phyloP scores from a whole-genome alignment of 139 green algal genomes.

The Haematococcus lacustris region DNA sequence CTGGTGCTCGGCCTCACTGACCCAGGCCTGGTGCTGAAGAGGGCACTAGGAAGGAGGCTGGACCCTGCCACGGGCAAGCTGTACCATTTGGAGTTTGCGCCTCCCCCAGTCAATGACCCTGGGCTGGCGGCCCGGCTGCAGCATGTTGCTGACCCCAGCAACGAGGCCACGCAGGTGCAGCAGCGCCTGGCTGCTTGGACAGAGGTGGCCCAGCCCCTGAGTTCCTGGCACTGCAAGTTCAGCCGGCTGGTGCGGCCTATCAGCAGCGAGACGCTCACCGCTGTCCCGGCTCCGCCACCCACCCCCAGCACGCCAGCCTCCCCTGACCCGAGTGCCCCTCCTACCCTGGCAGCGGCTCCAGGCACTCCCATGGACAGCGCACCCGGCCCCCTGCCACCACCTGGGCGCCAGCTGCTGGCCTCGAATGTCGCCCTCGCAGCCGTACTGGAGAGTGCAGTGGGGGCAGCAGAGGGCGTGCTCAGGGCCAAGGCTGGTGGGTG shows the following conservation, averaged over 20 bases:
- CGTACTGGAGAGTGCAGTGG: slow-evolving; percentile 31
- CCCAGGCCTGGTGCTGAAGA: slow-evolving; percentile 24
- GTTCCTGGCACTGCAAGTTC: slow-evolving; percentile 55
- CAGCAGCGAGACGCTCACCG: too few relatives aligned
- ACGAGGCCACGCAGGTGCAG: slow-evolving; percentile 44
- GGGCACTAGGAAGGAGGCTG: slow-evolving; percentile 34
- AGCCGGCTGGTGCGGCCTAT: slow-evolving; percentile 38
- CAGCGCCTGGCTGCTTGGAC: slow-evolving; percentile 26
- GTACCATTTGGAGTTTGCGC: slow-evolving; percentile 71
- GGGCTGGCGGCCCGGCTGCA: slow-evolving; percentile 51
- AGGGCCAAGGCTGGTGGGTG: too few relatives aligned
- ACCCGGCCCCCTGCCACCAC: too few relatives aligned
- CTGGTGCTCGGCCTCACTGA: slow-evolving; percentile 37
- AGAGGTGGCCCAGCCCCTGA: slow-evolving; percentile 6
- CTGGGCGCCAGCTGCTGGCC: too few relatives aligned
- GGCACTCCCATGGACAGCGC: too few relatives aligned
- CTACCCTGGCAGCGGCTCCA: too few relatives aligned
- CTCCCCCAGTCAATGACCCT: slow-evolving; percentile 50
- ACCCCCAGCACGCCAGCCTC: too few relatives aligned
- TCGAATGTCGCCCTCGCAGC: slow-evolving; percentile 22
- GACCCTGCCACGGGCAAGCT: slow-evolving; percentile 46
- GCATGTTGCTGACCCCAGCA: slow-evolving; percentile 24
- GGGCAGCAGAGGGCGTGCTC: slow-evolving; percentile 37
- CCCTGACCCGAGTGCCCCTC: too few relatives aligned
- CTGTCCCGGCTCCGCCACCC: too few relatives aligned